phyloP scores from a whole-genome alignment of 176 grass and related monocot species.

The Carex littledalei region DNA sequence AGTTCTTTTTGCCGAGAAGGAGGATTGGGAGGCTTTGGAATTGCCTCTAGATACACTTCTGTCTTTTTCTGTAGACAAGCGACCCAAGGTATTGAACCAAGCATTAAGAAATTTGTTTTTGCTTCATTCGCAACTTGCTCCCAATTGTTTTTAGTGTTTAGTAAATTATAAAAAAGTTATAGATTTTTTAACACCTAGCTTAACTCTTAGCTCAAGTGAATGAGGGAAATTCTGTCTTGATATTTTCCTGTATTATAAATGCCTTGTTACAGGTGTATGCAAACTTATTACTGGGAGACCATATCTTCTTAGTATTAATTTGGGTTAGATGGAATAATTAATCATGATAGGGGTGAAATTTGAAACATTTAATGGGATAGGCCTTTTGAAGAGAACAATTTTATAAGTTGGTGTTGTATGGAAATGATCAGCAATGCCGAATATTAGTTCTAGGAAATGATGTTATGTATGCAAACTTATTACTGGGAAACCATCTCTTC shows the following conservation, averaged over 20 bases:
- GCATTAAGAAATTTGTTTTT: not conserved
- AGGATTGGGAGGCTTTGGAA: slow-evolving; percentile 42
- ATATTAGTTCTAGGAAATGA: not conserved
- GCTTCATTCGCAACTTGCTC: not conserved
- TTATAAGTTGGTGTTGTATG: not conserved
- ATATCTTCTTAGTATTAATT: not conserved
- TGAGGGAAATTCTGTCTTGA: not conserved
- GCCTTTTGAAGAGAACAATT: not conserved
- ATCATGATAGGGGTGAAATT: not conserved
- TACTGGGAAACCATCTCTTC: not conserved
- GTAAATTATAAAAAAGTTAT: not conserved
- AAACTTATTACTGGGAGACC: not conserved
- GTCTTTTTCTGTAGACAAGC: slow-evolving; percentile 43
- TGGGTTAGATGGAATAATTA: not conserved
- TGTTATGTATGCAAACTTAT: not conserved
- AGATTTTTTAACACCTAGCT: not conserved
- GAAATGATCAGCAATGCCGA: not conserved
- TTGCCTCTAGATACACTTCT: slow-evolving; percentile 56
- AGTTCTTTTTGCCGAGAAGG: slow-evolving; percentile 47
- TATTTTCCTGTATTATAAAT: not conserved
- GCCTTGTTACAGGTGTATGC: not conserved
- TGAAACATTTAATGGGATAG: not conserved
- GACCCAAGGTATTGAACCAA: slow-evolving; percentile 62
- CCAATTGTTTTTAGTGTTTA: not conserved
- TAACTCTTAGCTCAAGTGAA: not conserved